Evolutionary conservation across 768 basidiomycete species (phyloP), one percentile per base, ranked within the genome.

Genomic region (Trametes cubensis): DNA sequence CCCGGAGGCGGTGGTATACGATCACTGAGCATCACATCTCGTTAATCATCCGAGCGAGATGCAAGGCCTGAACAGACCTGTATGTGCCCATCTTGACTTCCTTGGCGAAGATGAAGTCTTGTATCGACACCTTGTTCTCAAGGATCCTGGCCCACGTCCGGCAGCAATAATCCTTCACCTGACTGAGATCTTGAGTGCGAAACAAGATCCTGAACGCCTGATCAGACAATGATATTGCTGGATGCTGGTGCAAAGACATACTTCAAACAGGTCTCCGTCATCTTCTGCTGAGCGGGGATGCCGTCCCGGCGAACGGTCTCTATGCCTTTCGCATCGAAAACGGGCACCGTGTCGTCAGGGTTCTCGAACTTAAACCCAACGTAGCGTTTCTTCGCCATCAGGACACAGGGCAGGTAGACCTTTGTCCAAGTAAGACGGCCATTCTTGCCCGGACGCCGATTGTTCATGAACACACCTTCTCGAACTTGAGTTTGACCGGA

Each of bases 361-460:
- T 77, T 82, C 74, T 99, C 97, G 65, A 89, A 98, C 71, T 95
- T 96, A 79, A 92, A 97, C 0, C 97, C 97, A 21, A 98, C 96
- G 67, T 99, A 99, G 67, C 96, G 86, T 73, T 99, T 99, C 81
- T 99, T 99, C 2, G 96, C 93, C 82, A 97, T 84, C n/a, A 99
- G 81, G 0, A 98, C 86, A 68, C 92, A 95, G 2, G 95, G 95
- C 46, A 95, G 81, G 72, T 98, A 98, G 4, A 98, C 94, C 94
- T 96, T 49, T 17, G 68, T 2, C 1, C 28, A n/a, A 45, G 25
- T 42, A n/a, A 41, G 17, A n/a, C 40, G n/a, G 48, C 18, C 20
- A n/a, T 14, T n/a, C 30, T 23, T 42, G 40, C 13, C 38, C 21
- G 48, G 40, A 58, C 42, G 21, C n/a, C 44, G 6, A 7, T 11